phyloP scores from a whole-genome alignment of 495 filamentous ascomycete species.

The Lindgomyces ingoldianus region DNA sequence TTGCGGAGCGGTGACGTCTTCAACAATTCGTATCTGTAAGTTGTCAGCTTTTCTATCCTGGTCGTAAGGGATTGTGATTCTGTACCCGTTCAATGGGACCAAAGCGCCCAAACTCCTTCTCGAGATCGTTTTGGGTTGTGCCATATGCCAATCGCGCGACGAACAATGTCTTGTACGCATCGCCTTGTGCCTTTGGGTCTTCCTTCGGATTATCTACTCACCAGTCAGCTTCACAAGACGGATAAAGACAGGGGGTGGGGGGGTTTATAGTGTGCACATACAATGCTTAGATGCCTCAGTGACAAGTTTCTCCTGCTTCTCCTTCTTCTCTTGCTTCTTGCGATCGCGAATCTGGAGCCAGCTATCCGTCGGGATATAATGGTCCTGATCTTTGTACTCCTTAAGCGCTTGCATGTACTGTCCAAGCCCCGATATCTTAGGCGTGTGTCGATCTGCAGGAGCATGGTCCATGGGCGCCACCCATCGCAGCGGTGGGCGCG shows the following conservation, averaged over 20 bases:
- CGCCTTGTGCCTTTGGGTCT: slow-evolving; percentile 83
- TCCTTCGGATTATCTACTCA: slow-evolving; percentile 48
- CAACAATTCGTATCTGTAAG: slow-evolving; percentile 80
- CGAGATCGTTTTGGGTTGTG: slow-evolving; percentile 82
- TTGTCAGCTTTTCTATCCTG: slow-evolving; percentile 5
- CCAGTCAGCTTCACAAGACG: slow-evolving; percentile 15
- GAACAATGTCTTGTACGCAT: slow-evolving; percentile 93
- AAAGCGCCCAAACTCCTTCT: slow-evolving; percentile 91
- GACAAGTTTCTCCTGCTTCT: slow-evolving; percentile 60
- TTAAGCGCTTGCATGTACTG: slow-evolving; percentile 69
- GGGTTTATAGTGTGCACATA: slow-evolving; percentile 58
- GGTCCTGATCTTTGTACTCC: slow-evolving; percentile 67
- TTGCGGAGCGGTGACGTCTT: slow-evolving; percentile 64
- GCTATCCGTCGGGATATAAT: slow-evolving; percentile 85
- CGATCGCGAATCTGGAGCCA: slow-evolving; percentile 86
- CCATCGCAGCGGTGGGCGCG: slow-evolving; percentile 88
- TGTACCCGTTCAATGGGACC: slow-evolving; percentile 90
- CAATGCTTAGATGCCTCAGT: slow-evolving; percentile 68
- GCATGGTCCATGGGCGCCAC: slow-evolving; percentile 79
- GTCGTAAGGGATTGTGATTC: slow-evolving; percentile 7
- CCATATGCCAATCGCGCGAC: slow-evolving; percentile 88
- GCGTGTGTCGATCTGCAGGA: slow-evolving; percentile 76
- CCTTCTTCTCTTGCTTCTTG: slow-evolving; percentile 74
- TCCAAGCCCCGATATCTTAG: slow-evolving; percentile 69
- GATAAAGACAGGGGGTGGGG: not conserved